Base-by-base conservation (phyloP, 1,139 yeast species). In the Geotrichum restrictum region DNA sequence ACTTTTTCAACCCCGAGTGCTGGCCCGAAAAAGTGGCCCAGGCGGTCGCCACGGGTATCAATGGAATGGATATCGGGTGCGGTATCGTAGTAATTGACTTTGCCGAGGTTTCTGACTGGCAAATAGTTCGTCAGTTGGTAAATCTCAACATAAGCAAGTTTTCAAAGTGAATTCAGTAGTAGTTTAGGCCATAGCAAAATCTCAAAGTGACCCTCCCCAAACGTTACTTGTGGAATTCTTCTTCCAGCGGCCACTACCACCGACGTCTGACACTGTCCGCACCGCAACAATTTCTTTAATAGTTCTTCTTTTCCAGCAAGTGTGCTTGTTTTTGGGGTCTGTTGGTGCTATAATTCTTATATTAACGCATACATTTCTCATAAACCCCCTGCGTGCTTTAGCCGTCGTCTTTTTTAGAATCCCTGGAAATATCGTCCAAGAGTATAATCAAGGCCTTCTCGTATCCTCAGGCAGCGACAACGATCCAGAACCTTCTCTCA, bases 11-110 rank as follows among this genome's bases (percentile, higher is more conserved):
- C 69, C 80, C 76, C 50, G 77, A 73, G 51, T 84, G 88, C 67
- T 86, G 94, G 95, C 94, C 94, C 1, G 75, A 78, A 57, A 76
- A 78, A 60, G 80, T 85, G 55, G 80, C 89, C 37, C 70, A 75
- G 54, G 81, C 81, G 33, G 64, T 70, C 22, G 64, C 71, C 47
- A 73, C 76, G 43, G 72, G 75, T n/a, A 70, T 84, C 55, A 73
- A 75, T 43, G 74, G 76, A 21, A 77, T 83, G 62, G 75, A 72
- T 33, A 76, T 72, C 60, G 84, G 68, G 21, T 82, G 80, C 56
- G 82, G 88, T 42, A 72, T 85, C 52, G 69, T 78, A 27, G 80
- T 86, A 31, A 71, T 85, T 65, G 94, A 86, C 67, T 86, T 80
- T 63, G 80, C 82, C 44, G 91, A 85, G 59, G 65, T 71, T 36